phyloP scores from a whole-genome alignment of 2,329 filamentous ascomycete genomes.

The Sarocladium strictum region DNA sequence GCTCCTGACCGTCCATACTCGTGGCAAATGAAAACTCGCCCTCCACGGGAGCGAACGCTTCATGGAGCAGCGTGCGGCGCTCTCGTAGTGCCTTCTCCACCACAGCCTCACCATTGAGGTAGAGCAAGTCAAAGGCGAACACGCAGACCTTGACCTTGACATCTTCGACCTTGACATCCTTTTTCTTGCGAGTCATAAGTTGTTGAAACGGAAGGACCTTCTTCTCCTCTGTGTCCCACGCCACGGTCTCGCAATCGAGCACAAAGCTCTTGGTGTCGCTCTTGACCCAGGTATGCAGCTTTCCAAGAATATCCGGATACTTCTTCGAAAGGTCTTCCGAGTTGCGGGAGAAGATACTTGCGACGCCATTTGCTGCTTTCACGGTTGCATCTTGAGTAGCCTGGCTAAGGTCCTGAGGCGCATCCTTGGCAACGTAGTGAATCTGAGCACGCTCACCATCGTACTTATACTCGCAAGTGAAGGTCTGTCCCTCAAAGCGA shows the following conservation, averaged over 20 bases:
- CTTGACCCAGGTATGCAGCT: conserved; percentile 85
- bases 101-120: conserved; percentile 83
- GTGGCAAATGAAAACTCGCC: conserved; percentile 91
- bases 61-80: conserved; percentile 67
- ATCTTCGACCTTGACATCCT: conserved; percentile 92
- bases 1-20: conserved; percentile 76
- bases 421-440: conserved; percentile 85
- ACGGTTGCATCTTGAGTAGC: conserved; percentile 54
- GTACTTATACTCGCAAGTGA: conserved; percentile 99
- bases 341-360: conserved; percentile 94
- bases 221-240: conserved; percentile 91
- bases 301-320: conserved; percentile 90
- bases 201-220: conserved; percentile 97
- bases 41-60: conserved; percentile 70
- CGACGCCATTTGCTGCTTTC: conserved; percentile 66
- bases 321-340: conserved; percentile 97
- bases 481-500: conserved; percentile 89
- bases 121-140: conserved; percentile 92
- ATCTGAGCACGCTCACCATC: conserved; percentile 98
- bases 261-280: conserved; percentile 89
- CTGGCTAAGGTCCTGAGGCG: conserved; percentile 61
- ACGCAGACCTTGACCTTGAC: conserved; percentile 96
- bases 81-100: conserved; percentile 85
- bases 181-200: conserved; percentile 95
- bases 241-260: conserved; percentile 96